phyloP scores from a whole-genome alignment of 441 rosid species.

The Pelargonium myrrhifolium region DNA sequence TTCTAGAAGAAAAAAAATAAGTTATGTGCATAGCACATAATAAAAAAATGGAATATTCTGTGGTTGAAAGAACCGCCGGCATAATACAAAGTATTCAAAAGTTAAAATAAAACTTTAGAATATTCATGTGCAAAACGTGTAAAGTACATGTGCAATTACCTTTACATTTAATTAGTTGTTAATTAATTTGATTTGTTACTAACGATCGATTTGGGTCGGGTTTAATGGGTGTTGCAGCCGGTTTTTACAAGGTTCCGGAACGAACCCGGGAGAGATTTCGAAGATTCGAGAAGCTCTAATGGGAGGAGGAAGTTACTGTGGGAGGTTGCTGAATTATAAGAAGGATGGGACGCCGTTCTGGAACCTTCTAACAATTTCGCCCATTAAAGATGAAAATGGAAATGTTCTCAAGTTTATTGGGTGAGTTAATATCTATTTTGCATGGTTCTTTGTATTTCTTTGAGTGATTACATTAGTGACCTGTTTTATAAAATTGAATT shows the following conservation, averaged over 20 bases:
- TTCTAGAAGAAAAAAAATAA: no score
- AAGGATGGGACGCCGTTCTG: constrained; percentile 92
- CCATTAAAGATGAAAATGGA: constrained; percentile 84
- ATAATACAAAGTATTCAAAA: no score
- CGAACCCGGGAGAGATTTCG: constrained; percentile 72
- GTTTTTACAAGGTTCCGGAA: constrained; percentile 81
- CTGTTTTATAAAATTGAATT: no score
- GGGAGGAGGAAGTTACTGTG: constrained; percentile 63
- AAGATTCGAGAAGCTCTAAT: constrained; percentile 63
- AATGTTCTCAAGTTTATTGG: constrained; percentile 81
- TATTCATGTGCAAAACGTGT: no score
- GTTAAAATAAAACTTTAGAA: no score
- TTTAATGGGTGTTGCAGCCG: constrained; percentile 38
- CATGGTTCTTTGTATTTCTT: no score
- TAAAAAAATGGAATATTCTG: no score
- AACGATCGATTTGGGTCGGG: constrained; percentile 6
- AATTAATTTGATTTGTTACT: constrained; percentile 1
- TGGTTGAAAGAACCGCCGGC: no score
- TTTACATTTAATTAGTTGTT: neutral
- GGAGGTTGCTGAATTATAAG: constrained; percentile 86
- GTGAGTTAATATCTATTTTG: constrained; percentile 35
- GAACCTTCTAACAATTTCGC: constrained; percentile 90
- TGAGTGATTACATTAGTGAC: no score
- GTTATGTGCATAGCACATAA: no score
- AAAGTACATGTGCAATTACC: no score